phyloP scores from a whole-genome alignment of 2,329 filamentous ascomycete species.

The Aspergillus carbonarius region DNA sequence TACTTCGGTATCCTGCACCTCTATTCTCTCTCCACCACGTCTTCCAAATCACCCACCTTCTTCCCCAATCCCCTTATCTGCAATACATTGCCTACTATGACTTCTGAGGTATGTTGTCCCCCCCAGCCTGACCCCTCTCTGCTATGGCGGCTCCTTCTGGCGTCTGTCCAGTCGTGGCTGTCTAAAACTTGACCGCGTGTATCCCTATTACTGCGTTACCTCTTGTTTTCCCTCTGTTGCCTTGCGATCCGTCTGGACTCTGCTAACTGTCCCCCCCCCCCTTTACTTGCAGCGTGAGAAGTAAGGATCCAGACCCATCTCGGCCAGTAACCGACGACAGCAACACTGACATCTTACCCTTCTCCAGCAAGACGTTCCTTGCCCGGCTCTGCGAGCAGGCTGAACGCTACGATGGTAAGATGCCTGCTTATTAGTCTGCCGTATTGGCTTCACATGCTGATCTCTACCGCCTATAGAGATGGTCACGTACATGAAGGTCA shows the following conservation, averaged over 20 bases:
- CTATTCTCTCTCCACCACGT: constrained; percentile 13
- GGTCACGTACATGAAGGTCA: constrained; percentile 97
- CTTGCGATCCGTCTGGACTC: not conserved
- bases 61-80: constrained; percentile 29
- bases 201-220: constrained; percentile 9
- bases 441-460: constrained; percentile 25
- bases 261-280: constrained; percentile 8
- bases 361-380: constrained; percentile 94
- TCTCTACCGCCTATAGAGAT: constrained; percentile 62
- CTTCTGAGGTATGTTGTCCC: constrained; percentile 59
- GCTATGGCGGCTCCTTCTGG: not conserved
- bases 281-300: constrained; percentile 62
- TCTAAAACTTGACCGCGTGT: constrained; percentile 2
- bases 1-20: constrained; percentile 12
- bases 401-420: constrained; percentile 94
- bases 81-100: constrained; percentile 59
- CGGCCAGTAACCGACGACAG: constrained; percentile 18
- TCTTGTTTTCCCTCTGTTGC: not conserved
- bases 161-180: not conserved
- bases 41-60: constrained; percentile 24
- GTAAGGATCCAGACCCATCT: constrained; percentile 49
- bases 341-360: constrained; percentile 36
- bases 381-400: constrained; percentile 99
- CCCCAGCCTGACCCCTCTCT: constrained; percentile 33
- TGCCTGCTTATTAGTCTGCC: not conserved